Base-by-base conservation (phyloP, 202 grass and related monocot species). In the Zoysia matrella region DNA sequence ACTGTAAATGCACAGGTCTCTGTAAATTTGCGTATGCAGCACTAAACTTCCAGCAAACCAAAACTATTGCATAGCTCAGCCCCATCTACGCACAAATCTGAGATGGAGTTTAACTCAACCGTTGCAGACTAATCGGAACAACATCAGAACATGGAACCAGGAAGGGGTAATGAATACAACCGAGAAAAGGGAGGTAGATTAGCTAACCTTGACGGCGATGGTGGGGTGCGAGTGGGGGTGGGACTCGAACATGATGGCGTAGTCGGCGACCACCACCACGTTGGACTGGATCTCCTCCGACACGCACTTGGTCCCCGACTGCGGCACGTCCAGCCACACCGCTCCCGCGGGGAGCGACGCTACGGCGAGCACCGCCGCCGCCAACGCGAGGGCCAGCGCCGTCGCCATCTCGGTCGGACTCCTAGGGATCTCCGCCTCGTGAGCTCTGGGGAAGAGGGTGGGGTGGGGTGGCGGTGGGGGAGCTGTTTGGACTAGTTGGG, bases 271-370 rank as follows among this genome's bases (percentile, higher is more conserved):
- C 55, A 97, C 94, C 55, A 97, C 91, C 78, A 97, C 94, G 73
- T 91, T 91, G 49, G 89, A 81, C 72, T 97, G 94, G 85, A 97
- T 97, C 87, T 97, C 94, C 86, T 97, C 94, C 10, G 94, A 94
- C 41, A 97, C 89, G 89, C 94, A 97, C 91, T 97, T 97, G 75
- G 94, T 90, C 61, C 94, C 91, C 57, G 83, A 73, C 69, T 73
- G 74, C 64, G 91, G 94, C 80, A 97, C 80, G 48, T 91, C 89
- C 18, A 97, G 82, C 91, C 89, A 92, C 82, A 97, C 84, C 18
- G 91, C 94, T 60, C 80, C 76, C 1, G 80, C 83, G 52, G 48
- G 73, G 52, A 84, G 70, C 54, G 72, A 70, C 64, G 86, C 50
- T 16, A 55, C 44, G 22, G 82, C 67, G 22, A 74, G 68, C 14